phyloP scores from a whole-genome alignment of 768 basidiomycete species.

The Omphalotus guepiniiformis region DNA sequence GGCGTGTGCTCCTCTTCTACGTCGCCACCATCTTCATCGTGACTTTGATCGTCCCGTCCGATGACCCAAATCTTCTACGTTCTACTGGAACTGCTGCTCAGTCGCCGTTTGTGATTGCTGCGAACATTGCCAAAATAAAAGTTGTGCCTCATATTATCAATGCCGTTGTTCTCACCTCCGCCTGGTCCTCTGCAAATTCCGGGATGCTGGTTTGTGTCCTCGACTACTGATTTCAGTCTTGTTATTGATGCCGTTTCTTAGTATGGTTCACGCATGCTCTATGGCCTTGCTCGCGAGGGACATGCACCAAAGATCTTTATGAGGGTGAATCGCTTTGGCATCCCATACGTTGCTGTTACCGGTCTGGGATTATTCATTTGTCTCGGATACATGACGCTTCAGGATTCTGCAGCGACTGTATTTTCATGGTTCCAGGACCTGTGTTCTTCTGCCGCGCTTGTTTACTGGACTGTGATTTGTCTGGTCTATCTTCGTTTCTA shows the following conservation, averaged over 20 bases:
- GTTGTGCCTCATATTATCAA: slow-evolving; percentile 49
- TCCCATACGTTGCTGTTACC: slow-evolving; percentile 12
- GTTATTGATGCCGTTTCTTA: not conserved
- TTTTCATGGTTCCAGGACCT: slow-evolving; percentile 10
- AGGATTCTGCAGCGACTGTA: slow-evolving; percentile 3
- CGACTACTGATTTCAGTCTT: slow-evolving; percentile 15
- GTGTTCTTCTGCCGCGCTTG: not conserved
- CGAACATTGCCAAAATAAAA: slow-evolving; percentile 55
- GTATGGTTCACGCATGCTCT: slow-evolving; percentile 11
- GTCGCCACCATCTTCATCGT: slow-evolving; percentile 57
- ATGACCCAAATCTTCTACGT: slow-evolving; percentile 36
- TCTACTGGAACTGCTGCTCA: slow-evolving; percentile 39
- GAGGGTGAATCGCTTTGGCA: slow-evolving; percentile 14
- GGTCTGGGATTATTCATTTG: slow-evolving; percentile 1
- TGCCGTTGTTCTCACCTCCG: slow-evolving; percentile 45
- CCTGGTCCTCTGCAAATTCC: slow-evolving; percentile 47
- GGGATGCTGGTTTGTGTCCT: slow-evolving; percentile 27
- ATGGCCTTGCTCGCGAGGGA: slow-evolving; percentile 19
- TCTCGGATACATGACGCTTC: slow-evolving; percentile 7
- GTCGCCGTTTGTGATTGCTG: slow-evolving; percentile 74
- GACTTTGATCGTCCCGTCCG: slow-evolving; percentile 63
- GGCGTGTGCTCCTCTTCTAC: slow-evolving; percentile 33
- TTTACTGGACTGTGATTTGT: slow-evolving; percentile 7
- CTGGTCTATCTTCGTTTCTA: slow-evolving; percentile 7
- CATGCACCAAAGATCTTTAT: slow-evolving; percentile 14